phyloP scores from a whole-genome alignment of 2,329 filamentous ascomycete genomes.

The Hypoxylon sp. region DNA sequence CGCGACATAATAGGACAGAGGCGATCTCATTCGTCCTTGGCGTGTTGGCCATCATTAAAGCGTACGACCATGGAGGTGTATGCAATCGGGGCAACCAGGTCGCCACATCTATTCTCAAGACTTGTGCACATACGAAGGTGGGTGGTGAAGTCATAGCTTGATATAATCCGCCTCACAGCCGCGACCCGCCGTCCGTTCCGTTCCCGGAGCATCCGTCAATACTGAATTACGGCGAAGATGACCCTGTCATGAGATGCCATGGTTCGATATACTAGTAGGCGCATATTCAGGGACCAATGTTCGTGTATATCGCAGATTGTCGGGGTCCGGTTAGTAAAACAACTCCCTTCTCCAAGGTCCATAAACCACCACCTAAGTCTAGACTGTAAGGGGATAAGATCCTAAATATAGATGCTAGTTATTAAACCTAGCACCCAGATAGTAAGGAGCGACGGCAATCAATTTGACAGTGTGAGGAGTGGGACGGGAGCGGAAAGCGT shows the following conservation, averaged over 20 bases:
- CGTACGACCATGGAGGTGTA: slow-evolving; percentile 3
- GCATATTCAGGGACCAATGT: neutral
- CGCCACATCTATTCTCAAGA: neutral
- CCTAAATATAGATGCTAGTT: no score
- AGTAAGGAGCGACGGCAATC: no score
- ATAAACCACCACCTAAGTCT: no score
- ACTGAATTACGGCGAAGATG: neutral
- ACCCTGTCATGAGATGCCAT: neutral
- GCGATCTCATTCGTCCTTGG: neutral
- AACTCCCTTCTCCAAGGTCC: neutral
- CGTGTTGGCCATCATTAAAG: neutral
- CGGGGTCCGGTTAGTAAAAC: neutral
- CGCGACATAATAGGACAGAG: neutral
- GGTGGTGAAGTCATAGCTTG: neutral
- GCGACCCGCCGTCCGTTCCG: neutral
- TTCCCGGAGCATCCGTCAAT: neutral
- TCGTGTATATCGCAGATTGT: slow-evolving; percentile 24
- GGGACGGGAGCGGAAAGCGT: slow-evolving; percentile 28
- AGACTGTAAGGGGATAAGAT: no score
- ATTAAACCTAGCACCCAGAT: no score
- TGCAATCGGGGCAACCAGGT: slow-evolving; percentile 7
- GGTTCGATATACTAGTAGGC: neutral
- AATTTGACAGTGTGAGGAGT: slow-evolving; percentile 25
- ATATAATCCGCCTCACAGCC: neutral
- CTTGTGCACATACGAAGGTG: neutral